Evolutionary conservation across 129 eudicot species (phyloP), one percentile per base, ranked within the genome.

Genomic region (Heracleum sosnowskyi): DNA sequence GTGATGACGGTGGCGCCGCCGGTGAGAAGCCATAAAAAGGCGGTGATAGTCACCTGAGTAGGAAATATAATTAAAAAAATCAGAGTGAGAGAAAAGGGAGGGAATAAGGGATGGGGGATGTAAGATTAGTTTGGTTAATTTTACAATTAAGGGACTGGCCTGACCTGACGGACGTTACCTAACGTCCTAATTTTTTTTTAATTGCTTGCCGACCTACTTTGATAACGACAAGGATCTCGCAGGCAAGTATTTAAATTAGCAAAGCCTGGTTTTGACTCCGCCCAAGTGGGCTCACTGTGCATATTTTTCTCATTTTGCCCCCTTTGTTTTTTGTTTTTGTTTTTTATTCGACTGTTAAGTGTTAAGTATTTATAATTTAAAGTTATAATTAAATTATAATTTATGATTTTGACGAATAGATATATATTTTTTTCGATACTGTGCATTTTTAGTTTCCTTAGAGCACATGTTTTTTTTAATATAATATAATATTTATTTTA

Each of bases 1-100:
- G 55, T 81, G 97, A 80, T 47, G 73, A 26, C 87, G 91, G 80
- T 88, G 91, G 45, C 98, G 98, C 83, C 93, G 91, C 82, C 93
- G 87, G 39, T 78, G 96, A n/a, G 70, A 9, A 28, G 91, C 87
- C 92, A 86, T 86, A 35, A 69, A 15, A 36, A 69, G 62, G 74
- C 63, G 44, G 74, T 34, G 47, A 39, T 28, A 76, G 15, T 60
- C 51, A 71, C 20, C 33, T 60, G 55, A 62, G 22, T n/a, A 20
- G 8, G 28, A 46, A 66, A 7, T 55, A 34, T 55, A 34, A 31
- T 29, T 45, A 39, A 4, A 60, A 76, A 76, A 53, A 72, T 49
- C 20, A 0, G 51, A 60, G 86, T 63, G 82, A 81, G 81, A 77
- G 77, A 51, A 70, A 83, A 81, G 77, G 84, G 91, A 83, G 90